Evolutionary conservation across 75 land plant species (phyloP).

Genomic region (Pinus albicaulis): DNA sequence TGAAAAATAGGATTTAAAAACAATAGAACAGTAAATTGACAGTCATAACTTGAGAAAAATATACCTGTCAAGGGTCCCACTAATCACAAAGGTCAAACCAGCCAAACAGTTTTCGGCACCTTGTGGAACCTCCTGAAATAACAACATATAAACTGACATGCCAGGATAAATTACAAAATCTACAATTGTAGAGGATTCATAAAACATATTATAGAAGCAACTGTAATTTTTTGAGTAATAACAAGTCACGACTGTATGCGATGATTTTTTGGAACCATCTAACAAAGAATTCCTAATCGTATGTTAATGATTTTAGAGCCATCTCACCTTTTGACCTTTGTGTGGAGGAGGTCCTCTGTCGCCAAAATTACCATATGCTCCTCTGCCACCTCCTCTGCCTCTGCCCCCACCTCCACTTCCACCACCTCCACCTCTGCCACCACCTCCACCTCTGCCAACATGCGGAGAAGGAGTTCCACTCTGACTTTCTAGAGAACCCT

Average conservation of each 20-base stretch:
- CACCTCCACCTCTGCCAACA: slow-evolving; percentile 6
- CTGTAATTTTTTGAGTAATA: no score
- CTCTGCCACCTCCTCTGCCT: slow-evolving; percentile 77
- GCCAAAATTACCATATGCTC: slow-evolving; percentile 63
- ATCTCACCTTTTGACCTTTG: slow-evolving; percentile 92
- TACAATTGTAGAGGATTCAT: neutral
- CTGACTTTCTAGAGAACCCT: slow-evolving; percentile 62
- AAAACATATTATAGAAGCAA: no score
- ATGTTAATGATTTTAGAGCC: neutral
- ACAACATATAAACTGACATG: neutral
- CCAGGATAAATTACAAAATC: neutral
- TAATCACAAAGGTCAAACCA: slow-evolving; percentile 96
- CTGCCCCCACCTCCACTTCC: slow-evolving; percentile 74
- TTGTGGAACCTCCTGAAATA: slow-evolving; percentile 87
- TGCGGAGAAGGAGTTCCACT: slow-evolving; percentile 26
- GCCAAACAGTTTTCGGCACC: slow-evolving; percentile 87
- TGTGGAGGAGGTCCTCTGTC: slow-evolving; percentile 89
- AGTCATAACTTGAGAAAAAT: neutral
- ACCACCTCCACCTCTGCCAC: slow-evolving; percentile 69
- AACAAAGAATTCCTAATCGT: neutral
- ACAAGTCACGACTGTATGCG: no score
- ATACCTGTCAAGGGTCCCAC: slow-evolving; percentile 99
- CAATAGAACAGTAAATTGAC: neutral
- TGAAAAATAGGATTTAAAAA: neutral
- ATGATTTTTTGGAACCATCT: neutral